A percentile compares a stretch with the other conserved stretches of the same genome.
phyloP scores from a whole-genome alignment of 345 rosid genomes.

The Euclidium syriacum region DNA sequence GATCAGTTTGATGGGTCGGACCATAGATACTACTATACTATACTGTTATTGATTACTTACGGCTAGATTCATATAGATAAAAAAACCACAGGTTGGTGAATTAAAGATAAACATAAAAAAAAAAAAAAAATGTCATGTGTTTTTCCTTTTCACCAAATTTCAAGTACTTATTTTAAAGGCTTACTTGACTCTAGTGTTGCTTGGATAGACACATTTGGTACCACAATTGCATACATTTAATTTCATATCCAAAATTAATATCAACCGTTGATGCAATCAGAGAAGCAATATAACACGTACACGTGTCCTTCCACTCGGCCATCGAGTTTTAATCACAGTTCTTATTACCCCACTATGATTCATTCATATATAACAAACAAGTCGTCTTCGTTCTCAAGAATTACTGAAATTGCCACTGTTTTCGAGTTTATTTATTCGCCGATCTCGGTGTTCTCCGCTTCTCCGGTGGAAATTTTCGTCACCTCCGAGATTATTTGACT shows the following conservation, averaged over 20 bases:
- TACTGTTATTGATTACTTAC: too few species aligned
- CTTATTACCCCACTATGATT: not conserved
- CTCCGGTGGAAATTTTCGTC: slow-evolving; percentile 6
- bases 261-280: not conserved
- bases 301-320: slow-evolving; percentile 17
- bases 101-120: not conserved
- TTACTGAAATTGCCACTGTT: slow-evolving; percentile 22
- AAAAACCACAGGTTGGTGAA: slow-evolving; percentile 9
- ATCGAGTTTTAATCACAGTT: not conserved
- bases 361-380: slow-evolving; percentile 6
- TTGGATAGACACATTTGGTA: slow-evolving; percentile 3
- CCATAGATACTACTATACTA: too few species aligned
- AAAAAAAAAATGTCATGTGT: slow-evolving; percentile 11
- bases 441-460: slow-evolving; percentile 8
- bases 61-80: too few species aligned
- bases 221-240: too few species aligned
- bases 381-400: not conserved
- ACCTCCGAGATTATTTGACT: not conserved
- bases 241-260: not conserved
- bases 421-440: not conserved
- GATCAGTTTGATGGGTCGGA: too few species aligned
- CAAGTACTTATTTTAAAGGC: not conserved
- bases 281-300: not conserved
- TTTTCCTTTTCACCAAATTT: slow-evolving; percentile 22
- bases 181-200: slow-evolving; percentile 18